A percentile compares a stretch with the other conserved stretches of the same genome.
phyloP scores from a whole-genome alignment of 2,329 filamentous ascomycete species.

The Pseudogymnoascus pannorum region DNA sequence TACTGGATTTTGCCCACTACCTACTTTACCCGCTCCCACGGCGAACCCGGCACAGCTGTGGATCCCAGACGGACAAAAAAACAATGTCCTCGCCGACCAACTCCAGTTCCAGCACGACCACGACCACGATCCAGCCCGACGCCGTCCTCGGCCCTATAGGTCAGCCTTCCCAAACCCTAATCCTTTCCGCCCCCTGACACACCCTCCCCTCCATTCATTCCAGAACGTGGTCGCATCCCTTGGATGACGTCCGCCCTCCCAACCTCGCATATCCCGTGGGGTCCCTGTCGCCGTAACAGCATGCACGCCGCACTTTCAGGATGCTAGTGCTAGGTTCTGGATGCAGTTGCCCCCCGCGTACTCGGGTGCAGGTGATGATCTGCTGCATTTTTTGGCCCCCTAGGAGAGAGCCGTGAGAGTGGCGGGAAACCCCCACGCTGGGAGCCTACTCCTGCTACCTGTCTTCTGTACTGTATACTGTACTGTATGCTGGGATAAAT shows the following conservation, averaged over 20 bases:
- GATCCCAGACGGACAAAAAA: neutral
- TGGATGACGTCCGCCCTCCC: slow-evolving; percentile 6
- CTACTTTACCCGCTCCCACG: neutral
- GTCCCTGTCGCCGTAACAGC: neutral
- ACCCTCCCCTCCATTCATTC: slow-evolving; percentile 7
- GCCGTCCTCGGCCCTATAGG: slow-evolving; percentile 6
- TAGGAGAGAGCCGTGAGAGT: neutral
- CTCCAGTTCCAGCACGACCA: neutral
- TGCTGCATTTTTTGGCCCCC: neutral
- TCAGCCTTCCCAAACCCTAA: slow-evolving; percentile 3
- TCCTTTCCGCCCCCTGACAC: neutral
- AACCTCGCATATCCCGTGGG: neutral
- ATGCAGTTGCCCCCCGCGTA: neutral
- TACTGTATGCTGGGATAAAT: neutral
- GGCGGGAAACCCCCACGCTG: neutral
- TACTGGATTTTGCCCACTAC: neutral
- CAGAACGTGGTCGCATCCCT: slow-evolving; percentile 6
- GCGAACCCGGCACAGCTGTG: neutral
- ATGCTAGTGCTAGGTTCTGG: neutral
- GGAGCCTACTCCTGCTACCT: no score
- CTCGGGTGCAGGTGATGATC: neutral
- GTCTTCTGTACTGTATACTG: no score
- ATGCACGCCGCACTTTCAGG: neutral
- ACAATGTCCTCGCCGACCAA: neutral
- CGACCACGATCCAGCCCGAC: neutral